These are phyloP conservation scores for Streptanthus diversifolius DNA, from an alignment of 345 rosid species.

Conservation along the genomic window DNA sequence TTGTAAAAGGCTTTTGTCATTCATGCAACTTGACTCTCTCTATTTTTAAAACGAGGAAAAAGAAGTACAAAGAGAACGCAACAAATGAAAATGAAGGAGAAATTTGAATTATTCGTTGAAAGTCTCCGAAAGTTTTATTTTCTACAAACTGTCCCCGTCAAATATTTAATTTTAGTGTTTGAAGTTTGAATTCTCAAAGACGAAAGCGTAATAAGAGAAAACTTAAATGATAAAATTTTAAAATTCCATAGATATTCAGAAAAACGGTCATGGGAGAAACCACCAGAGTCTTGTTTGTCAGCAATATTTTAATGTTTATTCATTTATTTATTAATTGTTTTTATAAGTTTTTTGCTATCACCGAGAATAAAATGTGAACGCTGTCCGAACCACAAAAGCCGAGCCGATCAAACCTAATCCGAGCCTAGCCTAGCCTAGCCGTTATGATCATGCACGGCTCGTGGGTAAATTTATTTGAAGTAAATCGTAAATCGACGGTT, in stretches of 20 bases:
- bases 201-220: not conserved
- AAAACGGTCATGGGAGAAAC: conserved; percentile 30
- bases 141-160: not conserved
- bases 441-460: not conserved
- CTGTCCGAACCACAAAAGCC: conserved; percentile 29
- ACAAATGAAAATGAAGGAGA: too few species aligned
- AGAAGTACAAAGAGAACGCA: too few species aligned
- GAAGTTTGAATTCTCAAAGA: conserved; percentile 17
- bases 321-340: not conserved
- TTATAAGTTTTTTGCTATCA: not conserved
- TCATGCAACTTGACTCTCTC: not conserved
- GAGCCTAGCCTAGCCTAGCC: not conserved
- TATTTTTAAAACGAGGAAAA: not conserved
- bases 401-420: conserved; percentile 7
- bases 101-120: not conserved
- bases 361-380: conserved; percentile 27
- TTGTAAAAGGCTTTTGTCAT: not conserved
- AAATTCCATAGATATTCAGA: not conserved
- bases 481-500: conserved; percentile 8
- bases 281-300: conserved; percentile 17
- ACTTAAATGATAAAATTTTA: conserved; percentile 6
- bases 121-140: not conserved
- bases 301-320: not conserved
- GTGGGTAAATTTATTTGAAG: not conserved
- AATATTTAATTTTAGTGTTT: not conserved